Conservation (phyloP, 345 rosid species). For the Orychophragmus violaceus region DNA sequence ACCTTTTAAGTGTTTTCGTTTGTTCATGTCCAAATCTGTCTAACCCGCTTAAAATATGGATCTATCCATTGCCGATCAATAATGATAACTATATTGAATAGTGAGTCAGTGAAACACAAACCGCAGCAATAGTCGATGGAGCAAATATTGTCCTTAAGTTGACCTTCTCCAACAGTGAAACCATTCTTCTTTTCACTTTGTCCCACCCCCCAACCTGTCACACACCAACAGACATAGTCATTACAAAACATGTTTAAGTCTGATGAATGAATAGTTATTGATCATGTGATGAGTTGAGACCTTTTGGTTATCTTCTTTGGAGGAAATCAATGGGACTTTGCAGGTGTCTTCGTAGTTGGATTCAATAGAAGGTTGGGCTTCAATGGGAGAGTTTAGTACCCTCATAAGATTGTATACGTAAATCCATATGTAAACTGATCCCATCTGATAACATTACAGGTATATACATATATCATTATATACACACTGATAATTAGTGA, state of each 20-base stretch:
- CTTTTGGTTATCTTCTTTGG: slow-evolving; percentile 18
- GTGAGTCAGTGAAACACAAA: not conserved
- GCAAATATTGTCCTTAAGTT: slow-evolving; percentile 46
- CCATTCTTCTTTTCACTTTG: slow-evolving; percentile 22
- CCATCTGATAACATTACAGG: slow-evolving; percentile 33
- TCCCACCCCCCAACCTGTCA: slow-evolving; percentile 30
- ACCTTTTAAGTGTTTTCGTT: too few species aligned
- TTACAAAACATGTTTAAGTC: not conserved
- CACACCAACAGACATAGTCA: not conserved
- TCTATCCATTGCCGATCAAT: too few species aligned
- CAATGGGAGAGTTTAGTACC: slow-evolving; percentile 15
- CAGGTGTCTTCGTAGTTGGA: slow-evolving; percentile 22
- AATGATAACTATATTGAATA: too few species aligned
- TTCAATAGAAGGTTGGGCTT: slow-evolving; percentile 21
- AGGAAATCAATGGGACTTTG: slow-evolving; percentile 40
- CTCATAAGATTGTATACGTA: slow-evolving; percentile 50
- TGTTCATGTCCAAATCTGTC: too few species aligned
- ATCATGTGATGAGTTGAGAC: not conserved
- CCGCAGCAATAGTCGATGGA: slow-evolving; percentile 58
- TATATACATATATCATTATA: not conserved
- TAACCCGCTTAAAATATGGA: too few species aligned
- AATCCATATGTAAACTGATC: slow-evolving; percentile 58
- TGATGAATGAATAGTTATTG: not conserved
- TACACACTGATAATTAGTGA: too few species aligned
- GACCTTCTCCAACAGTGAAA: slow-evolving; percentile 23